These are phyloP conservation scores for Metschnikowia picachoensis DNA, from an alignment of 805 yeast species.

Conservation along the genomic window DNA sequence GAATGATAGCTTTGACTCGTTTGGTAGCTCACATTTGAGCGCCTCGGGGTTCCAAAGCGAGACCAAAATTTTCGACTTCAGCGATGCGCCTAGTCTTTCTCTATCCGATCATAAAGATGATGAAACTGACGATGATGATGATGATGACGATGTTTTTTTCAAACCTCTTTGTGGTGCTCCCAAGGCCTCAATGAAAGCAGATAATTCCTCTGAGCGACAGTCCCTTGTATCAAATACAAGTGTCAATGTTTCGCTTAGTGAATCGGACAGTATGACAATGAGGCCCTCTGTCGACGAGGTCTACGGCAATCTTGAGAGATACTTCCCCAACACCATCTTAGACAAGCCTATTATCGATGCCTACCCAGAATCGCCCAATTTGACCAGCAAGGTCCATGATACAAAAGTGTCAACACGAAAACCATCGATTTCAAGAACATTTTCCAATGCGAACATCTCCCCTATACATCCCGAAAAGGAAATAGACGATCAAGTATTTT, in stretches of 20 bases:
- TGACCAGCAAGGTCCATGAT: conserved; percentile 1
- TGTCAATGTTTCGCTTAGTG: no score
- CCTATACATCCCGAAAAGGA: conserved; percentile 28
- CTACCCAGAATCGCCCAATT: conserved; percentile 51
- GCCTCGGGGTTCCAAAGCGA: conserved; percentile 42
- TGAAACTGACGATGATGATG: conserved; percentile 1
- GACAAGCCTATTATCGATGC: conserved; percentile 87
- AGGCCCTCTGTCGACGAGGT: conserved; percentile 95
- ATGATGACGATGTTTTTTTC: conserved; percentile 14
- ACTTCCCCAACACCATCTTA: conserved; percentile 87
- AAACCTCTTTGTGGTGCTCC: conserved; percentile 4
- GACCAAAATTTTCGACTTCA: conserved; percentile 65
- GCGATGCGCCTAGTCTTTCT: conserved; percentile 52
- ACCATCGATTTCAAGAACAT: conserved; percentile 36
- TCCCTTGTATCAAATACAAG: no score
- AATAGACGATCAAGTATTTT: conserved; percentile 33
- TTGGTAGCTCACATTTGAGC: conserved; percentile 9
- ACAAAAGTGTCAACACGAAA: conserved; percentile 20
- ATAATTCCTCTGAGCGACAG: no score
- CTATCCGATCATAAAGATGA: neutral
- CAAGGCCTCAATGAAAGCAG: no score
- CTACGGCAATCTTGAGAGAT: conserved; percentile 84
- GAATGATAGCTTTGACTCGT: conserved; percentile 12
- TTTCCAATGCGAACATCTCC: conserved; percentile 40
- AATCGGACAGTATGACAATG: conserved; percentile 46